These are phyloP conservation scores for Tulasnella sp. DNA, from an alignment of 768 basidiomycete species.

Conservation along the genomic window DNA sequence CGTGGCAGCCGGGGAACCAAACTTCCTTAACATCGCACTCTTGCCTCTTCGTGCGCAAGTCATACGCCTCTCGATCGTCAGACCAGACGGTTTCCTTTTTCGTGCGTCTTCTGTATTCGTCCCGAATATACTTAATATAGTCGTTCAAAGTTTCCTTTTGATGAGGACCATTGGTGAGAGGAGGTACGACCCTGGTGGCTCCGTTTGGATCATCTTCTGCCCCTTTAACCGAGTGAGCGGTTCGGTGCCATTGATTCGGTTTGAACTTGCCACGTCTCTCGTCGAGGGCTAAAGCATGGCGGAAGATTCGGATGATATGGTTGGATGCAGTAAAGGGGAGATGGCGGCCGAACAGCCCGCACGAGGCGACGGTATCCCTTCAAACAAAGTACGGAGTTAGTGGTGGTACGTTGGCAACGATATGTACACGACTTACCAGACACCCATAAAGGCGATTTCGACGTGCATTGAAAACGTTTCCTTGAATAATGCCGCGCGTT, in stretches of 20 bases:
- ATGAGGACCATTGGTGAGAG: not conserved
- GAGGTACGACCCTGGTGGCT: not conserved
- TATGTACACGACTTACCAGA: conserved; percentile 14
- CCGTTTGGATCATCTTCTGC: conserved; percentile 28
- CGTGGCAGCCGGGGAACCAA: no score
- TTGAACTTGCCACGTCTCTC: conserved; percentile 60
- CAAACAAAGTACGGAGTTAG: not conserved
- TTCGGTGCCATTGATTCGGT: conserved; percentile 55
- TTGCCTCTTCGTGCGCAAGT: no score
- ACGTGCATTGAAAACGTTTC: conserved; percentile 23
- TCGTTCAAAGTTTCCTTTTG: not conserved
- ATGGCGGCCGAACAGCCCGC: conserved; percentile 23
- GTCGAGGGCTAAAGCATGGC: conserved; percentile 23
- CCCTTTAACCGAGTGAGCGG: conserved; percentile 31
- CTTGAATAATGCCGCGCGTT: conserved; percentile 24
- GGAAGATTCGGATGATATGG: conserved; percentile 24
- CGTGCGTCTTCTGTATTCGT: not conserved
- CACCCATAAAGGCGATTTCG: conserved; percentile 26
- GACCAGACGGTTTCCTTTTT: not conserved
- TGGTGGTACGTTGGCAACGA: not conserved
- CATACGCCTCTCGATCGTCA: not conserved
- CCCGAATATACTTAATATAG: not conserved
- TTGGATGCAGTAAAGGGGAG: conserved; percentile 25
- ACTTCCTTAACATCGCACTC: no score
- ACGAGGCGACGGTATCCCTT: conserved; percentile 26